Base-by-base conservation (phyloP, 2,329 filamentous ascomycete genomes). In the Diaporthe citriasiana region DNA sequence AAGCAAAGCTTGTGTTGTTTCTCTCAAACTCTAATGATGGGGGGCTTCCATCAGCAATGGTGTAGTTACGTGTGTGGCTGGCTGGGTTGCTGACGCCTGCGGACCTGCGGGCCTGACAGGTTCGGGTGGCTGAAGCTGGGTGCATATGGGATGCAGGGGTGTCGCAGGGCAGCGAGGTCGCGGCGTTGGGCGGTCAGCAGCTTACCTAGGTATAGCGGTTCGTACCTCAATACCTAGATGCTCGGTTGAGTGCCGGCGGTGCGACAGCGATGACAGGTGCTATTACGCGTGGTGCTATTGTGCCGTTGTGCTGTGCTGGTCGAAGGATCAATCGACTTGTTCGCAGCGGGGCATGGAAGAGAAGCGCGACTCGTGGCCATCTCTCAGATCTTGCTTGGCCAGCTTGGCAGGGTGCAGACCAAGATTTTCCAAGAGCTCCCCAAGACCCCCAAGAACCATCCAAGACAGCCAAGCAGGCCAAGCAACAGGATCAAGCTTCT, bases 21-120 rank as follows among this genome's bases (percentile, higher is more conserved):
- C 17, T 35, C 12, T 12, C 9, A 51, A 53, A 40, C 45, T 53
- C 15, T 35, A 33, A 25, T 40, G 17, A n/a, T 22, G 33, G n/a
- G n/a, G n/a, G n/a, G n/a, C 30, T 53, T n/a, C 9, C n/a, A 15
- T 45, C 40, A 33, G 59, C 59, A 27, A 9, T 50, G 8, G 9
- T 51, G 45, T 22, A 68, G 63, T 45, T 53, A 33, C 63, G 63
- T 53, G 27, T 53, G 63, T 68, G 47, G 47, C 47, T 35, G 33
- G 33, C 45, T 35, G 45, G 38, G n/a, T 10, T 53, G 63, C 63
- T 53, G 63, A 68, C 47, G 47, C 63, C 63, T 68, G 63, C 63
- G 63, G 63, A 47, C 63, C 57, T 51, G 63, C 63, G 63, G 63
- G 63, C 63, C 63, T 66, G 63, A 66, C 63, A 66, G 63, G 45